Percentiles rank a stretch among this genome's conserved stretches.
These are phyloP conservation scores for Nepenthes alata DNA, from an alignment of 179 eudicot species.

Conservation along the genomic window DNA sequence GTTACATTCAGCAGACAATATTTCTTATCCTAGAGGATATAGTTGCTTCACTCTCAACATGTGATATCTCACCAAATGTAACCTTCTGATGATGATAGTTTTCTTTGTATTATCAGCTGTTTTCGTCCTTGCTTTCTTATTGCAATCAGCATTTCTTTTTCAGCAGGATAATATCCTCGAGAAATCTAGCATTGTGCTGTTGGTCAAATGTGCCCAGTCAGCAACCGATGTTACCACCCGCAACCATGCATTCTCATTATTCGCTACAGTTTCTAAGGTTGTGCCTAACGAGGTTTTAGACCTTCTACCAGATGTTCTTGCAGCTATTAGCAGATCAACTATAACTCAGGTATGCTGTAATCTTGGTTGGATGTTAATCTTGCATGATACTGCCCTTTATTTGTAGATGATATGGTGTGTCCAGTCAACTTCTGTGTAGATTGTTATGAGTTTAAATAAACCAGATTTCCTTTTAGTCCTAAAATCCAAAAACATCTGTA, in stretches of 20 bases:
- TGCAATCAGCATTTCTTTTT: background rate
- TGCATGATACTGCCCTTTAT: background rate
- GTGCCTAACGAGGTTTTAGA: slow-evolving; percentile 48
- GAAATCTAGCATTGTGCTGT: slow-evolving; percentile 41
- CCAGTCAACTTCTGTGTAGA: background rate
- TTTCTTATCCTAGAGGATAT: slow-evolving; percentile 73
- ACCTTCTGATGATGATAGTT: background rate
- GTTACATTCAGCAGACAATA: slow-evolving; percentile 60
- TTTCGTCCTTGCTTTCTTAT: background rate
- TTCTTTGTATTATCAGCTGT: background rate
- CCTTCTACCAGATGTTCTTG: slow-evolving; percentile 49
- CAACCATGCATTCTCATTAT: slow-evolving; percentile 64
- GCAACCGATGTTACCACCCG: slow-evolving; percentile 48
- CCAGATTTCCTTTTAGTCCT: background rate
- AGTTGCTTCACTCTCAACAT: slow-evolving; percentile 22
- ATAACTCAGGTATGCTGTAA: slow-evolving; percentile 39
- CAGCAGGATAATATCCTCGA: slow-evolving; percentile 27
- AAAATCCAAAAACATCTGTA: background rate
- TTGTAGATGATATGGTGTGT: background rate
- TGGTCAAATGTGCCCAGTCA: slow-evolving; percentile 66
- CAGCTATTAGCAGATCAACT: slow-evolving; percentile 56
- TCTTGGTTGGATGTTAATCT: background rate
- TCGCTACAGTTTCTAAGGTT: slow-evolving; percentile 58
- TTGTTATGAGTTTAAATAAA: background rate
- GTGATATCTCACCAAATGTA: slow-evolving; percentile 24